phyloP scores from a whole-genome alignment of 495 filamentous ascomycete genomes.

The Bathelium albidoporum region DNA sequence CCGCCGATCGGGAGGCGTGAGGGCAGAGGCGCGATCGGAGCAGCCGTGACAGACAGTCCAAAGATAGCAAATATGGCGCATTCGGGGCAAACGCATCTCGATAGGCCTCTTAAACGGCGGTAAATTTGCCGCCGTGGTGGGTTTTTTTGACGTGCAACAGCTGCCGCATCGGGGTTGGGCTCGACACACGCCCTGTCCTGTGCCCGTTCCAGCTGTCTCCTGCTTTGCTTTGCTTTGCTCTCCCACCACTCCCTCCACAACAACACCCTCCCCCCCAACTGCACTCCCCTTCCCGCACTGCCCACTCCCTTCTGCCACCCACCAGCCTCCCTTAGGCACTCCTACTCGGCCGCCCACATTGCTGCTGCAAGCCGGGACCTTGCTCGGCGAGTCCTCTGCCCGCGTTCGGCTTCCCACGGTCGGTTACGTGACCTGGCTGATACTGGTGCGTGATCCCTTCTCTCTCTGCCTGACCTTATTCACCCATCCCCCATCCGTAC shows the following conservation, averaged over 20 bases:
- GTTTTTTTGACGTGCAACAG: background rate
- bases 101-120: too few relatives aligned
- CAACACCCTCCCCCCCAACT: too few relatives aligned
- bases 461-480: too few relatives aligned
- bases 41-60: background rate
- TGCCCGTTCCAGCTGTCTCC: too few relatives aligned
- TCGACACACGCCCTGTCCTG: too few relatives aligned
- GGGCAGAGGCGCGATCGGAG: too few relatives aligned
- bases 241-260: too few relatives aligned
- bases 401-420: background rate
- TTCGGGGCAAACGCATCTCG: too few relatives aligned
- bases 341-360: too few relatives aligned
- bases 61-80: background rate
- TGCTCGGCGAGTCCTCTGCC: background rate
- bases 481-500: too few relatives aligned
- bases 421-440: background rate
- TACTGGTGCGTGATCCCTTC: slow-evolving; percentile 1
- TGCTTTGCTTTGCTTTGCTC: background rate
- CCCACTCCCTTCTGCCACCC: background rate
- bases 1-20: background rate
- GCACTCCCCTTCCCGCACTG: background rate
- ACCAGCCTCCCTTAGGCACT: background rate
- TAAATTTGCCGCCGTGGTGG: background rate
- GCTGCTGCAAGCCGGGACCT: too few relatives aligned
- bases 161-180: background rate